These are phyloP conservation scores for Claviceps quebecensis DNA, from an alignment of 2,329 filamentous ascomycete genomes.

Conservation along the genomic window DNA sequence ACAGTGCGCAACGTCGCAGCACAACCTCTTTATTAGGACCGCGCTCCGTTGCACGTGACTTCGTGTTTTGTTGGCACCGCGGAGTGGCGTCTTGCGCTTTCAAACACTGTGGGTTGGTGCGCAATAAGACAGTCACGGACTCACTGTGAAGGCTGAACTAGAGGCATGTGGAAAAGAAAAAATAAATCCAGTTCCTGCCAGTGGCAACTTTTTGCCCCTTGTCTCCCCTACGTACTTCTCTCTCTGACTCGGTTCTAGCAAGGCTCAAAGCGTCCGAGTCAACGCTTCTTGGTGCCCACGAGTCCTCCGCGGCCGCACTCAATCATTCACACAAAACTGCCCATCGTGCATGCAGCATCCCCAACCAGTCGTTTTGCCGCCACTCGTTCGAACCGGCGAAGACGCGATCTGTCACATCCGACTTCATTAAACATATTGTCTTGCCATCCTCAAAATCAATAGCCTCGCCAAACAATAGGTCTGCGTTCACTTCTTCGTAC, in stretches of 20 bases:
- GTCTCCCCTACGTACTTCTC: not conserved
- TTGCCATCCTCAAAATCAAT: too few species aligned
- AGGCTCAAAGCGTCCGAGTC: too few species aligned
- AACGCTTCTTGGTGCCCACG: not conserved
- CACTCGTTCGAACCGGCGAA: too few species aligned
- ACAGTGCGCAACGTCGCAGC: not conserved
- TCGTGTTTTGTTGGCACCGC: slow-evolving; percentile 19
- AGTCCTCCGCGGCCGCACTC: not conserved
- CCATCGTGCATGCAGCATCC: too few species aligned
- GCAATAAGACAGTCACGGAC: not conserved
- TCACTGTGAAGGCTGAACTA: slow-evolving; percentile 5
- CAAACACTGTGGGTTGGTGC: slow-evolving; percentile 18
- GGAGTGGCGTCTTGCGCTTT: slow-evolving; percentile 3
- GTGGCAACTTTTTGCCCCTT: slow-evolving; percentile 15
- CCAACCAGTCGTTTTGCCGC: too few species aligned
- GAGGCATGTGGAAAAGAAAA: not conserved
- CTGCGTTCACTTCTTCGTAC: not conserved
- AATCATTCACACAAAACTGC: too few species aligned
- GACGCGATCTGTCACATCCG: not conserved
- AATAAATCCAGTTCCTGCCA: slow-evolving; percentile 9
- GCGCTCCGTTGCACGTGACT: slow-evolving; percentile 15
- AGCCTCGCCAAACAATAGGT: not conserved
- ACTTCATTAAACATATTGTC: not conserved
- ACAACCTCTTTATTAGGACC: slow-evolving; percentile 7
- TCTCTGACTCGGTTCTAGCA: not conserved